Conservation (phyloP, 352 stramenopile genomes). For the Phytopythium litorale region DNA sequence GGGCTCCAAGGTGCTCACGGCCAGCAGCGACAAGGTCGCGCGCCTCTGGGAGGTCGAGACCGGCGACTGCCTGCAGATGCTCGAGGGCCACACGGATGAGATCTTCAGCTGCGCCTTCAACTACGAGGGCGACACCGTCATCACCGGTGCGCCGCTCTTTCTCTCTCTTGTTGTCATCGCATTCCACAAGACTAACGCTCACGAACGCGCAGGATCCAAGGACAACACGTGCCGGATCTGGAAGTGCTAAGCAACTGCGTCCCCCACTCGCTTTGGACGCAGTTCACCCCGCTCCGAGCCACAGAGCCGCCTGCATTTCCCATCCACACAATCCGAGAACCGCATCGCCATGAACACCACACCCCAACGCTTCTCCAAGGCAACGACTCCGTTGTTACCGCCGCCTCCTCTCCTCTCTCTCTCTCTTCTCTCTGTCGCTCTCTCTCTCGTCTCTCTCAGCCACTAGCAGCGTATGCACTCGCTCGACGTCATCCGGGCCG, state of each 20-base stretch:
- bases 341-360: background rate
- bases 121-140: constrained; percentile 96
- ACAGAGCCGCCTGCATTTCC: background rate
- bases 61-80: constrained; percentile 92
- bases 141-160: constrained; percentile 85
- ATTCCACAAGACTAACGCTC: constrained; percentile 1
- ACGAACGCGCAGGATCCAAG: constrained; percentile 53
- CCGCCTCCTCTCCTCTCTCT: background rate
- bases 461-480: background rate
- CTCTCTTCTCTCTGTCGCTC: background rate
- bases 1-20: constrained; percentile 93
- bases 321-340: background rate
- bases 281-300: too few species aligned
- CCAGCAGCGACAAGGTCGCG: constrained; percentile 92
- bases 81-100: constrained; percentile 96
- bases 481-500: background rate
- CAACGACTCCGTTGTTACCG: background rate
- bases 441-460: background rate
- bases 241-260: constrained; percentile 43
- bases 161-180: too few species aligned
- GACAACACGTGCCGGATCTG: constrained; percentile 86
- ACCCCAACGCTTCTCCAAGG: background rate
- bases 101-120: constrained; percentile 97
- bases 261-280: too few species aligned
- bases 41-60: constrained; percentile 93